Percentiles rank a stretch among this genome's conserved stretches.
Conservation (phyloP, 2,329 filamentous ascomycete species). For the Cytospora paraplurivora region DNA sequence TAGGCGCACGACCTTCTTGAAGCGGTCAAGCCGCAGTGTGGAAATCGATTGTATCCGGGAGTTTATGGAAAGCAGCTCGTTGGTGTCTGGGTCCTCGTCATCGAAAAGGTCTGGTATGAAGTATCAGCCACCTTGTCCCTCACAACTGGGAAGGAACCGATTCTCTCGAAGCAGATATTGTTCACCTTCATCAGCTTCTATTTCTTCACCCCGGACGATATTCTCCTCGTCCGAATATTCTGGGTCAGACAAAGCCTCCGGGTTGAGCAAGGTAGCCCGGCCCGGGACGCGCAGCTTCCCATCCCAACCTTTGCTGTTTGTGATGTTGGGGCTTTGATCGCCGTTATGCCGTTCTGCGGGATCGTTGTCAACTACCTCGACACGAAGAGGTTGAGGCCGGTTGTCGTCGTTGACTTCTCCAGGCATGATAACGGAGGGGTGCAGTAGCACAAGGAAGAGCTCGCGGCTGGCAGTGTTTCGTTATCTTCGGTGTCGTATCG, state of each 20-base stretch:
- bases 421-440: slow-evolving; percentile 42
- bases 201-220: slow-evolving; percentile 70
- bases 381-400: slow-evolving; percentile 43
- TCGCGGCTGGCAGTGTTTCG: not conserved
- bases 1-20: slow-evolving; percentile 72
- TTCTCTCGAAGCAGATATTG: not conserved
- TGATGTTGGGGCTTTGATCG: slow-evolving; percentile 50
- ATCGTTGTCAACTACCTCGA: slow-evolving; percentile 52
- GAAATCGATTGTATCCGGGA: slow-evolving; percentile 78
- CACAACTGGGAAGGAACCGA: not conserved
- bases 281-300: slow-evolving; percentile 78
- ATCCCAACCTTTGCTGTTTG: slow-evolving; percentile 75
- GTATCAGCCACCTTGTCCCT: slow-evolving; percentile 6
- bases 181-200: slow-evolving; percentile 80
- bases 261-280: slow-evolving; percentile 70
- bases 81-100: slow-evolving; percentile 59
- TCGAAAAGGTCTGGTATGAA: slow-evolving; percentile 57
- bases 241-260: slow-evolving; percentile 79
- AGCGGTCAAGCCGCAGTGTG: slow-evolving; percentile 79
- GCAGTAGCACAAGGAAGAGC: slow-evolving; percentile 1
- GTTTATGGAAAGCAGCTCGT: slow-evolving; percentile 91
- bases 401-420: slow-evolving; percentile 39
- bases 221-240: slow-evolving; percentile 78
- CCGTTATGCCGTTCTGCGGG: slow-evolving; percentile 43
- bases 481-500: not conserved